phyloP scores from a whole-genome alignment of 1,139 yeast species.

The Pichia sp. region DNA sequence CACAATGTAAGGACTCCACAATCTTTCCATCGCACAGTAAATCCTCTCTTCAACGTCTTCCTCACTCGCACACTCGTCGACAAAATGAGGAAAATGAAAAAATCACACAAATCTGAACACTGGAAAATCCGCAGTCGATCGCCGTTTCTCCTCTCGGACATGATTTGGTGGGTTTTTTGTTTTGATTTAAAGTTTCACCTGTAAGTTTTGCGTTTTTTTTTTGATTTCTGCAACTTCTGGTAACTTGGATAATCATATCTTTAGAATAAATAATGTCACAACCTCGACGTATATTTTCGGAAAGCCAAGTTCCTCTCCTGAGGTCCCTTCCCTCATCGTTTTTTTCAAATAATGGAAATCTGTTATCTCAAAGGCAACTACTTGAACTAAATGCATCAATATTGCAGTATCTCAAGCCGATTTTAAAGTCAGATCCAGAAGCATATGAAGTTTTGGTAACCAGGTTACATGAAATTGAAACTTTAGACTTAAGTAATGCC shows the following conservation, averaged over 20 bases:
- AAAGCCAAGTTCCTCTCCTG: slow-evolving; percentile 7
- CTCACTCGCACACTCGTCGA: background rate
- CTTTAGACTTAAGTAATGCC: too few species aligned
- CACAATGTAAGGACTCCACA: too few species aligned
- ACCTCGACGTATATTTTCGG: slow-evolving; percentile 7
- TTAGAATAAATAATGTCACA: background rate
- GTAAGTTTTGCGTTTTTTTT: too few species aligned
- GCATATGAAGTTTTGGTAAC: slow-evolving; percentile 2
- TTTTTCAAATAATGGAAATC: slow-evolving; percentile 3
- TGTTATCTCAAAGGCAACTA: slow-evolving; percentile 15
- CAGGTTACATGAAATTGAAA: background rate
- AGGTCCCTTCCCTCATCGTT: slow-evolving; percentile 7
- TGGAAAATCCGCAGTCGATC: too few species aligned
- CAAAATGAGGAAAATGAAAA: background rate
- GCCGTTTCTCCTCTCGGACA: too few species aligned
- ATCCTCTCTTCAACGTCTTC: too few species aligned
- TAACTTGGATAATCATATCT: too few species aligned
- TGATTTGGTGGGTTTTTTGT: too few species aligned
- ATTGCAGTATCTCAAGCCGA: slow-evolving; percentile 17
- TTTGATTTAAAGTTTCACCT: too few species aligned
- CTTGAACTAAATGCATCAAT: slow-evolving; percentile 16
- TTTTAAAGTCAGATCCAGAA: slow-evolving; percentile 4
- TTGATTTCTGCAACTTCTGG: too few species aligned
- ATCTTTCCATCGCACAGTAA: too few species aligned
- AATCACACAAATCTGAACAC: background rate